phyloP scores from a whole-genome alignment of 2,329 filamentous ascomycete species.

The Grosmannia serpens region DNA sequence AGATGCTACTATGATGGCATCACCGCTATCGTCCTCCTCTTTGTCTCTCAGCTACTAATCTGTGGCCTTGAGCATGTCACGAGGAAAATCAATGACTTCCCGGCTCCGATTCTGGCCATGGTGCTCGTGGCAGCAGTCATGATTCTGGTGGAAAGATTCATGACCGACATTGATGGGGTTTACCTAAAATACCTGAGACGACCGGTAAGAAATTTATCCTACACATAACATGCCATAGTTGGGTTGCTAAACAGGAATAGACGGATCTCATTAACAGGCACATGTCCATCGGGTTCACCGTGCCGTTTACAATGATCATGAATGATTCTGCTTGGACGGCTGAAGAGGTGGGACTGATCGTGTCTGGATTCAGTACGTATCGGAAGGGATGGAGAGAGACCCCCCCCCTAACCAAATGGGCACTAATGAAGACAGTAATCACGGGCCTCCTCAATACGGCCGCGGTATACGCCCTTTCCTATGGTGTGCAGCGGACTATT shows the following conservation, averaged over 20 bases:
- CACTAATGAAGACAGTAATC: constrained; percentile 13
- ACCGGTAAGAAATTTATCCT: constrained; percentile 6
- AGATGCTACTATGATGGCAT: constrained; percentile 16
- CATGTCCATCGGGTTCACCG: constrained; percentile 38
- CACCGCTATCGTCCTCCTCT: constrained; percentile 24
- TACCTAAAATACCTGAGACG: constrained; percentile 14
- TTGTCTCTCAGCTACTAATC: constrained; percentile 32
- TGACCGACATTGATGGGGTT: constrained; percentile 15
- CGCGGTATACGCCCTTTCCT: constrained; percentile 17
- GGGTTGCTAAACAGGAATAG: constrained; percentile 16
- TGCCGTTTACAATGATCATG: constrained; percentile 36
- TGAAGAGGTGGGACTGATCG: constrained; percentile 28
- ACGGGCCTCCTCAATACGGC: constrained; percentile 21
- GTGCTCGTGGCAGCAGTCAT: constrained; percentile 25
- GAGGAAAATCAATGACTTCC: constrained; percentile 25
- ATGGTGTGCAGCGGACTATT: constrained; percentile 16
- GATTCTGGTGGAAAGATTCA: constrained; percentile 13
- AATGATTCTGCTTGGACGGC: constrained; percentile 20
- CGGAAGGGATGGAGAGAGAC: too few relatives aligned
- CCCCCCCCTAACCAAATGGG: too few relatives aligned
- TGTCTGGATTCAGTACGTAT: constrained; percentile 31
- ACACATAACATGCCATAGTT: not conserved
- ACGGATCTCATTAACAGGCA: constrained; percentile 39
- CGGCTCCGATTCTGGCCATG: constrained; percentile 38
- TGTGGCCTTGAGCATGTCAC: constrained; percentile 29